Percentiles rank a stretch among this genome's conserved stretches.
Evolutionary conservation across 2,329 filamentous ascomycete species (phyloP).

Genomic region (Fusarium algeriense): DNA sequence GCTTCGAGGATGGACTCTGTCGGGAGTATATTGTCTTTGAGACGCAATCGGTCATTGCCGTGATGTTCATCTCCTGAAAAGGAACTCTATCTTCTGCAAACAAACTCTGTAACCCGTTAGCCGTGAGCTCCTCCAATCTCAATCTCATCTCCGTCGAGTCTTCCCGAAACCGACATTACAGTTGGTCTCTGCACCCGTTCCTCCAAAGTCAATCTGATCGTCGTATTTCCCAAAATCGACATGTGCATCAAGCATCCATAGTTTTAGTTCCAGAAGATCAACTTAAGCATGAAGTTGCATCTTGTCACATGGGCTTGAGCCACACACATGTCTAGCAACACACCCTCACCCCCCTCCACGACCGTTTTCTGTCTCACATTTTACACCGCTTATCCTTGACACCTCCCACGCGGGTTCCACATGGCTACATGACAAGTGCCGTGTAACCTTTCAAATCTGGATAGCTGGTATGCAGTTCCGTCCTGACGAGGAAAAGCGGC

Average conservation of each 20-base stretch:
- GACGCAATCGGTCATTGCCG: background rate
- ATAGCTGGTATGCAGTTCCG: constrained; percentile 34
- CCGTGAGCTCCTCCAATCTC: constrained; percentile 29
- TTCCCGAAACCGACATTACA: constrained; percentile 18
- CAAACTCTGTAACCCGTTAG: constrained; percentile 29
- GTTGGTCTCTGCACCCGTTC: constrained; percentile 5
- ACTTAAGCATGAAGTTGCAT: background rate
- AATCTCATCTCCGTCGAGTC: constrained; percentile 4
- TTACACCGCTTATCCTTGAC: constrained; percentile 10
- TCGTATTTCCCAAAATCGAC: constrained; percentile 12
- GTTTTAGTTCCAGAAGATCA: background rate
- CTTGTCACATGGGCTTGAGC: background rate
- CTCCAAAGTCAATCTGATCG: background rate
- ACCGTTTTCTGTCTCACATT: constrained; percentile 8
- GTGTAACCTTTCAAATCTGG: constrained; percentile 26
- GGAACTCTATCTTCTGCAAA: constrained; percentile 22
- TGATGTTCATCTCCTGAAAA: background rate
- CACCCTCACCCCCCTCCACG: background rate
- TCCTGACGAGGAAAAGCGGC: constrained; percentile 24
- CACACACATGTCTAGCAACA: background rate
- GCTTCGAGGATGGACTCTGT: background rate
- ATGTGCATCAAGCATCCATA: background rate
- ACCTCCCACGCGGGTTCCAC: constrained; percentile 19
- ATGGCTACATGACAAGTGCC: constrained; percentile 13
- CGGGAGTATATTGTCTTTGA: background rate